Evolutionary conservation across 1,284 basidiomycete genomes (phyloP).

Genomic region (Ustilago crameri): DNA sequence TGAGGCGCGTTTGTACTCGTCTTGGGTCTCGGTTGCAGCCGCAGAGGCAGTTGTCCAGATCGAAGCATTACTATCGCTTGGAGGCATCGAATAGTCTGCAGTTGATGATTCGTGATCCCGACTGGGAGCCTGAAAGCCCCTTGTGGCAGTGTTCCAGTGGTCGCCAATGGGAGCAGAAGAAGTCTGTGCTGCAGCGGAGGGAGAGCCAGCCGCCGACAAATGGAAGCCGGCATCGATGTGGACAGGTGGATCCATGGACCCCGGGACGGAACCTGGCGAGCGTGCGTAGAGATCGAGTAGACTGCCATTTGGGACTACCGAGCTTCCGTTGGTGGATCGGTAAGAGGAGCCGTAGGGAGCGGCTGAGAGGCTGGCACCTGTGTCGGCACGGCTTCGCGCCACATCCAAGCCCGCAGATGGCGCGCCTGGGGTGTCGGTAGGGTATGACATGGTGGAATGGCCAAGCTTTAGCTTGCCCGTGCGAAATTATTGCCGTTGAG

Average conservation of each 20-base stretch:
- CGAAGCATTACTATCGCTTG: conserved; percentile 42
- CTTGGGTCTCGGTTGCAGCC: conserved; percentile 7
- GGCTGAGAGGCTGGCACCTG: conserved; percentile 28
- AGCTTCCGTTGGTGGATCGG: conserved; percentile 29
- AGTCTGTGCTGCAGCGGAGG: conserved; percentile 1
- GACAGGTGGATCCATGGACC: conserved; percentile 8
- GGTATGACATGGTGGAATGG: conserved; percentile 19
- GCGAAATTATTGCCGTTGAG: not conserved
- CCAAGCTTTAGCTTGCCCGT: not conserved
- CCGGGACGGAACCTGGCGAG: conserved; percentile 16
- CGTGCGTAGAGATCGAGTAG: conserved; percentile 49
- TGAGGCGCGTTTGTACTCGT: conserved; percentile 43
- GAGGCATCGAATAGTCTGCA: conserved; percentile 16
- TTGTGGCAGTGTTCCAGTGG: conserved; percentile 13
- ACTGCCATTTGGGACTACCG: conserved; percentile 42
- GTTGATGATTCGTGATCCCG: conserved; percentile 1
- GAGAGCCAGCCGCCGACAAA: not conserved
- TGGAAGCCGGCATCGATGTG: not conserved
- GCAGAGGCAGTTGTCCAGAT: conserved; percentile 40
- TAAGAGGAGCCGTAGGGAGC: conserved; percentile 26
- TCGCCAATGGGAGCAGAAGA: conserved; percentile 4
- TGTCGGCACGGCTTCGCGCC: conserved; percentile 32
- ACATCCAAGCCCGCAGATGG: conserved; percentile 14
- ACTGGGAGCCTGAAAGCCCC: conserved; percentile 23
- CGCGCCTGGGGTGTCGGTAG: conserved; percentile 4